Percentiles rank a stretch among this genome's conserved stretches.
Evolutionary conservation across 2,329 filamentous ascomycete genomes (phyloP).

Genomic region (Thielaviopsis euricoi): DNA sequence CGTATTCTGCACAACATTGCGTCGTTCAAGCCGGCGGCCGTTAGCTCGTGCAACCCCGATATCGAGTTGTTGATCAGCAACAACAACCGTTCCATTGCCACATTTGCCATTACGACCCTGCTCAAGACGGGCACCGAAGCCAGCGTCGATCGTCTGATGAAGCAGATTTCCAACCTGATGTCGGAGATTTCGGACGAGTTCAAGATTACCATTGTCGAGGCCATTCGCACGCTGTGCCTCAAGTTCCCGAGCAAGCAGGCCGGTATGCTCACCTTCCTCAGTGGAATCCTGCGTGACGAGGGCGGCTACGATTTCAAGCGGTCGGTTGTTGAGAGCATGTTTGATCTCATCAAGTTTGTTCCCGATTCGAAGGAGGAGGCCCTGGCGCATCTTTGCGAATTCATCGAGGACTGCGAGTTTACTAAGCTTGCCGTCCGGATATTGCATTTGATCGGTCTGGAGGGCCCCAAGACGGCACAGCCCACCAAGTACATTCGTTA

Average conservation of each 20-base stretch:
- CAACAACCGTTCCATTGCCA: conserved; percentile 91
- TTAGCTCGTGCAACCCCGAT: conserved; percentile 88
- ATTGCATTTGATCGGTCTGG: conserved; percentile 79
- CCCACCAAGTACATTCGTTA: conserved; percentile 98
- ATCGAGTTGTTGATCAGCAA: conserved; percentile 96
- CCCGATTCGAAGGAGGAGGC: conserved; percentile 71
- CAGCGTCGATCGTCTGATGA: conserved; percentile 93
- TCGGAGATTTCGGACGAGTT: conserved; percentile 98
- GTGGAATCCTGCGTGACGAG: conserved; percentile 89
- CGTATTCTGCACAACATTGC: conserved; percentile 93
- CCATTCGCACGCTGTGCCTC: conserved; percentile 85
- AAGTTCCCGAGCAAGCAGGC: conserved; percentile 98
- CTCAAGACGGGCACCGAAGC: conserved; percentile 97
- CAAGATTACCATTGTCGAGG: conserved; percentile 99
- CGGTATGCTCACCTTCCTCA: conserved; percentile 92
- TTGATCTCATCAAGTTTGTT: conserved; percentile 97
- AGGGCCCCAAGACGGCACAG: conserved; percentile 87
- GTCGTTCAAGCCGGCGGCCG: conserved; percentile 85
- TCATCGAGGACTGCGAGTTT: conserved; percentile 98
- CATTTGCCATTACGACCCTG: conserved; percentile 93
- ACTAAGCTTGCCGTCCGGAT: conserved; percentile 94
- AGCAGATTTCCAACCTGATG: conserved; percentile 97
- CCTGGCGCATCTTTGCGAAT: conserved; percentile 89
- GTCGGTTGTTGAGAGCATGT: conserved; percentile 96
- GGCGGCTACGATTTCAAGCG: conserved; percentile 98